These are phyloP conservation scores for Fragaria vesca DNA, from an alignment of 306 rosid species.

Conservation along the genomic window DNA sequence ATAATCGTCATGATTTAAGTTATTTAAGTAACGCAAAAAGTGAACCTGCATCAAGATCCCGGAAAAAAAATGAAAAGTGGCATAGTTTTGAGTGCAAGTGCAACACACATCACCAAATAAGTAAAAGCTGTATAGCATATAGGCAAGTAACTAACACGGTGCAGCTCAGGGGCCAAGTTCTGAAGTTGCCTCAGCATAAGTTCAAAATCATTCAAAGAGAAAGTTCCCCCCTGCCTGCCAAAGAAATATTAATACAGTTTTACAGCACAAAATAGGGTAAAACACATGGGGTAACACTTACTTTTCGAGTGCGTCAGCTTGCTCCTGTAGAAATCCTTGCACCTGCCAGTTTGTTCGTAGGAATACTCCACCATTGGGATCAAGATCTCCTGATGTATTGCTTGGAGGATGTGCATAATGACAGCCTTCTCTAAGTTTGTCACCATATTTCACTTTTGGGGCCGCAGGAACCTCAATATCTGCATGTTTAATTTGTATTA, in stretches of 20 bases:
- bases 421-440: conserved; percentile 51
- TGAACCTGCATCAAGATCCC: conserved; percentile 66
- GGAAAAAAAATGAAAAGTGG: conserved; percentile 10
- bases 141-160: conserved; percentile 55
- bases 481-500: conserved; percentile 26
- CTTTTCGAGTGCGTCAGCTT: conserved; percentile 88
- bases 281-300: conserved; percentile 27
- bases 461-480: conserved; percentile 66
- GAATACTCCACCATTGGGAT: conserved; percentile 55
- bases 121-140: neutral
- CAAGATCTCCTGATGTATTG: conserved; percentile 47
- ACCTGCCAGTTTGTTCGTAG: conserved; percentile 88
- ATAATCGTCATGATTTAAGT: conserved; percentile 78
- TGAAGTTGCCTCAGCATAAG: conserved; percentile 68
- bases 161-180: conserved; percentile 90
- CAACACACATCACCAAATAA: neutral
- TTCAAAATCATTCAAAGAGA: conserved; percentile 77
- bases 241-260: conserved; percentile 24
- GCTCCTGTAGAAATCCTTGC: conserved; percentile 91
- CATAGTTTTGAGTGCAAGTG: conserved; percentile 9
- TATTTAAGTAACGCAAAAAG: conserved; percentile 79
- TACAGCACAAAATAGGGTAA: conserved; percentile 14
- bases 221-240: conserved; percentile 66
- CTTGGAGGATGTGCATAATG: conserved; percentile 52
- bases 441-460: conserved; percentile 47